A percentile compares a stretch with the other conserved stretches of the same genome.
Evolutionary conservation across 2,329 filamentous ascomycete species (phyloP).

Genomic region (Aureobasidium sp.): DNA sequence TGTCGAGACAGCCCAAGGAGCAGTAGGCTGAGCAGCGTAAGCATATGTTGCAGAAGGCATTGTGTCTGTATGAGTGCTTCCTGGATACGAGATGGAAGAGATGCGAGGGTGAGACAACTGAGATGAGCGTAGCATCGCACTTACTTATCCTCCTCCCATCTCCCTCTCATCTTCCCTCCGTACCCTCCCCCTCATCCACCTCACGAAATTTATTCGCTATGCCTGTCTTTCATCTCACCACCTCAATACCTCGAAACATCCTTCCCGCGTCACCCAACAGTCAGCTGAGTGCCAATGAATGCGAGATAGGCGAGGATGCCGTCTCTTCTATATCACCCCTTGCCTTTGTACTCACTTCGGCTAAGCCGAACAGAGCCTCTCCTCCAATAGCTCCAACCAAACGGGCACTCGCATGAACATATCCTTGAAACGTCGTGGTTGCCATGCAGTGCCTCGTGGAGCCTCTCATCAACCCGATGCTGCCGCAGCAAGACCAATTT

Average conservation of each 20-base stretch:
- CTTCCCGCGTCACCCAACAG: constrained; percentile 6
- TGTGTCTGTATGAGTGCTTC: background rate
- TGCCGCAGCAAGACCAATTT: background rate
- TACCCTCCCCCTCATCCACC: background rate
- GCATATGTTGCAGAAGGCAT: constrained; percentile 9
- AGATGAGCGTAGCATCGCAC: background rate
- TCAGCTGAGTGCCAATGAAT: constrained; percentile 11
- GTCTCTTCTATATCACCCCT: background rate
- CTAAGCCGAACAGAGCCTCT: background rate
- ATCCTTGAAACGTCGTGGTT: constrained; percentile 4
- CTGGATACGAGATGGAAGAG: background rate
- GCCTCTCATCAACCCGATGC: background rate
- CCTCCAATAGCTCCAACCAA: background rate
- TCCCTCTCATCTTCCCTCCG: background rate
- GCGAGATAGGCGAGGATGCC: constrained; percentile 1
- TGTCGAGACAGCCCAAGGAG: constrained; percentile 2
- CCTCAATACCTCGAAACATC: background rate
- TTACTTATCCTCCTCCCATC: background rate
- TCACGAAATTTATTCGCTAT: background rate
- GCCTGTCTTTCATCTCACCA: background rate
- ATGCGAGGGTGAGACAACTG: background rate
- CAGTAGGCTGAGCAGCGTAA: background rate
- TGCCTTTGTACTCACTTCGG: constrained; percentile 10
- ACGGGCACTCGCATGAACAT: background rate
- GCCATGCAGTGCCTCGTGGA: constrained; percentile 10